Evolutionary conservation across 768 basidiomycete genomes (phyloP).

Genomic region (Mycena rosella): DNA sequence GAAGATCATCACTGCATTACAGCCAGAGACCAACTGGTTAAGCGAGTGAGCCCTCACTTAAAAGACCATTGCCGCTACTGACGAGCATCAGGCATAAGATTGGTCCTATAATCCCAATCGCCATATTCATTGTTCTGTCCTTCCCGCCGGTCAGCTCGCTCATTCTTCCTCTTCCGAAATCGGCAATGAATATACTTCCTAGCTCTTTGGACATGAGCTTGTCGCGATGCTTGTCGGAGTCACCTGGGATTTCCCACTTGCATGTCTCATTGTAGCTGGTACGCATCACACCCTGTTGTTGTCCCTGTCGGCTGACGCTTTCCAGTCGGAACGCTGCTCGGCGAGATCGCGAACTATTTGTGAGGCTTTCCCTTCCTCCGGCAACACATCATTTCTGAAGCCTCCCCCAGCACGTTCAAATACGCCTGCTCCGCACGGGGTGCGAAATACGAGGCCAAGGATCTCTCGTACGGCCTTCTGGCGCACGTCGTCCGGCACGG

Average conservation of each 20-base stretch:
- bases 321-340: slow-evolving; percentile 79
- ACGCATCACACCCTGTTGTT: slow-evolving; percentile 75
- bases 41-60: slow-evolving; percentile 33
- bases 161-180: neutral
- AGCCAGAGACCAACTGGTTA: slow-evolving; percentile 63
- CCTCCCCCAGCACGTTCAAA: slow-evolving; percentile 70
- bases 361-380: neutral
- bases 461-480: slow-evolving; percentile 70
- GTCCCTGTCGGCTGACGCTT: slow-evolving; percentile 54
- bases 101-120: slow-evolving; percentile 13
- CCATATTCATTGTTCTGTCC: slow-evolving; percentile 15
- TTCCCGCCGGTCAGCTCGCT: slow-evolving; percentile 23
- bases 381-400: neutral
- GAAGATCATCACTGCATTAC: slow-evolving; percentile 63
- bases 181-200: neutral
- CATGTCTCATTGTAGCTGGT: slow-evolving; percentile 20
- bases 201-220: slow-evolving; percentile 94
- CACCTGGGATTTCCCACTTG: slow-evolving; percentile 57
- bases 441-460: slow-evolving; percentile 73
- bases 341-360: slow-evolving; percentile 89
- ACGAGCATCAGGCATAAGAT: neutral
- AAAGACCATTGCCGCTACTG: too few species aligned
- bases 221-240: slow-evolving; percentile 88
- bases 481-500: slow-evolving; percentile 85
- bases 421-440: slow-evolving; percentile 81